phyloP scores from a whole-genome alignment of 176 grass and related monocot genomes.

The Juncus effusus region DNA sequence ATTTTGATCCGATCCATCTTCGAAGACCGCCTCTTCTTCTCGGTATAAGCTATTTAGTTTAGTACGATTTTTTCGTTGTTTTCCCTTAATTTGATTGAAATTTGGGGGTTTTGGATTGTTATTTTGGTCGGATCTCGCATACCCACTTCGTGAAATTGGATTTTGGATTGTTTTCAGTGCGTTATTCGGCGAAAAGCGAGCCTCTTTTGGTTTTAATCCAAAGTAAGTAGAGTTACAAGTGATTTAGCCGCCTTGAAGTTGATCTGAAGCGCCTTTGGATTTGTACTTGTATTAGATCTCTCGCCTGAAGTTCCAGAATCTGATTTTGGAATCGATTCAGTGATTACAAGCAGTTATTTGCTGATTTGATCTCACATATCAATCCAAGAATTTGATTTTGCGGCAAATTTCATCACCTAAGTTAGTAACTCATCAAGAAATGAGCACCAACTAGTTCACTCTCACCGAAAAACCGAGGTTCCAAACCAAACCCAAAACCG shows the following conservation, averaged over 20 bases:
- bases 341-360: constrained; percentile 5
- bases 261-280: constrained; percentile 18
- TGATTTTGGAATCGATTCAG: not conserved
- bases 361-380: constrained; percentile 10
- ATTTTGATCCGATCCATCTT: constrained; percentile 21
- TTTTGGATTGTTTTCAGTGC: constrained; percentile 1
- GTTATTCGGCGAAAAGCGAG: constrained; percentile 5
- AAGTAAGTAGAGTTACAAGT: constrained; percentile 1
- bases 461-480: not conserved
- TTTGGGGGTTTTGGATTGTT: not conserved
- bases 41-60: constrained; percentile 4
- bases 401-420: not conserved
- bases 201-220: constrained; percentile 10
- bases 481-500: not conserved
- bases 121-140: constrained; percentile 1
- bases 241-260: constrained; percentile 13
- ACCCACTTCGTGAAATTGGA: constrained; percentile 3
- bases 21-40: not conserved
- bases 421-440: not conserved
- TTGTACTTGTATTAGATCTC: constrained; percentile 17
- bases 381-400: constrained; percentile 5
- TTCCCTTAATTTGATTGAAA: not conserved
- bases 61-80: constrained; percentile 15
- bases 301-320: constrained; percentile 3
- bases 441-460: constrained; percentile 18